Conservation (phyloP, 1,284 basidiomycete species). For the Coniophora puteana region DNA sequence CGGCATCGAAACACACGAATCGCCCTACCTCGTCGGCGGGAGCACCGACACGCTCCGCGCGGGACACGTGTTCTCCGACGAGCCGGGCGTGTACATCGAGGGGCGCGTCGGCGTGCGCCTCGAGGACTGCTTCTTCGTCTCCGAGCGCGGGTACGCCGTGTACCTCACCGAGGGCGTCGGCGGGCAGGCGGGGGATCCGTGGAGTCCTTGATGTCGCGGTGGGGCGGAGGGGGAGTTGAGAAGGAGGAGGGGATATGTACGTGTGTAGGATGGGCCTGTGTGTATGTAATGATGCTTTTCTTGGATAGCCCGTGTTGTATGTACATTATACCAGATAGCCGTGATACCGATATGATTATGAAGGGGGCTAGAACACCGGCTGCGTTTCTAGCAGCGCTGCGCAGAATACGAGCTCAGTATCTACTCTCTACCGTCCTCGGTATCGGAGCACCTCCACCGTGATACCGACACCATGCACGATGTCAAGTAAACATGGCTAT, state of each 20-base stretch:
- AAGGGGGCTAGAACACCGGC: no score
- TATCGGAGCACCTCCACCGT: no score
- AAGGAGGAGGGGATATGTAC: neutral
- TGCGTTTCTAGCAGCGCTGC: no score
- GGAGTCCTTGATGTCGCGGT: slow-evolving; percentile 38
- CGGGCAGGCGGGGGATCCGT: slow-evolving; percentile 50
- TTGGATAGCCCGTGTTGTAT: no score
- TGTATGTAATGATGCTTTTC: no score
- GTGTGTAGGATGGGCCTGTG: no score
- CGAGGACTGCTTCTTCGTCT: slow-evolving; percentile 80
- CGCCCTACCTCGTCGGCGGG: slow-evolving; percentile 75
- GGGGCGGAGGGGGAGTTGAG: slow-evolving; percentile 2
- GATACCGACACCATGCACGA: no score
- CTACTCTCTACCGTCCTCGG: no score
- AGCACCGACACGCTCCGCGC: slow-evolving; percentile 50
- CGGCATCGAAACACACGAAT: slow-evolving; percentile 79
- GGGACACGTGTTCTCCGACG: slow-evolving; percentile 79
- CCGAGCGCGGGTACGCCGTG: slow-evolving; percentile 46
- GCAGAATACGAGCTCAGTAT: no score
- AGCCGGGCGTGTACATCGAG: slow-evolving; percentile 82
- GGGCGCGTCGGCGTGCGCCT: slow-evolving; percentile 72
- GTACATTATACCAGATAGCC: no score
- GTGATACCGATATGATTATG: no score
- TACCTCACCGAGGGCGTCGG: slow-evolving; percentile 63
- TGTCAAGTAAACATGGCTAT: no score